phyloP scores from a whole-genome alignment of 2,329 filamentous ascomycete genomes.

The Myriosclerotinia duriaeana region DNA sequence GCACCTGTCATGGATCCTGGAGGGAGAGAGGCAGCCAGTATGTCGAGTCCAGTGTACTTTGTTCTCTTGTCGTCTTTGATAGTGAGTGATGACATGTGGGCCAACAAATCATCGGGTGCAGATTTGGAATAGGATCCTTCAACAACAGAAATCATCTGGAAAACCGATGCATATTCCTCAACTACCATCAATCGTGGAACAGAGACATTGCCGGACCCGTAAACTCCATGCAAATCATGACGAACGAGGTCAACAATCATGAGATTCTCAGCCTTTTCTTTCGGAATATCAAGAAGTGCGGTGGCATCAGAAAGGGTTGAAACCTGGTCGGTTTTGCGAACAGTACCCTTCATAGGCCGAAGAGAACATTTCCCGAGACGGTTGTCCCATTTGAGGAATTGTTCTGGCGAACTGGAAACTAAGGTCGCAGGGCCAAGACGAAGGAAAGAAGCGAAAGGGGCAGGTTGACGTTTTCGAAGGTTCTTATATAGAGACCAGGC shows the following conservation, averaged over 20 bases:
- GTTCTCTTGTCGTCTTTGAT: conserved; percentile 27
- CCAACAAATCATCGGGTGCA: conserved; percentile 14
- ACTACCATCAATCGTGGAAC: conserved; percentile 81
- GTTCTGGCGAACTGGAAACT: conserved; percentile 82
- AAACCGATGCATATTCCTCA: conserved; percentile 88
- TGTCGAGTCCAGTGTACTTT: conserved; percentile 64
- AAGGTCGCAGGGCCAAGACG: conserved; percentile 69
- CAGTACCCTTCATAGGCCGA: conserved; percentile 94
- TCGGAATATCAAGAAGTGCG: conserved; percentile 71
- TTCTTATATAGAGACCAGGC: conserved; percentile 40
- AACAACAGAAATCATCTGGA: conserved; percentile 86
- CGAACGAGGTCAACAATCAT: conserved; percentile 98
- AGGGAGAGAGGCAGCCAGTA: conserved; percentile 74
- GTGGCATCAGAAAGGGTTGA: conserved; percentile 72
- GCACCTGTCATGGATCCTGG: conserved; percentile 97
- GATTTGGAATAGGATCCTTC: conserved; percentile 60
- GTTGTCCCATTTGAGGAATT: conserved; percentile 69
- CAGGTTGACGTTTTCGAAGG: conserved; percentile 38
- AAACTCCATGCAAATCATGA: conserved; percentile 86
- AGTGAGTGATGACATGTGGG: conserved; percentile 14
- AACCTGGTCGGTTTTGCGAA: conserved; percentile 68
- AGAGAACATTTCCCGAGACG: conserved; percentile 67
- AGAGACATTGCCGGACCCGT: conserved; percentile 68
- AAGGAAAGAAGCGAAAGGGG: conserved; percentile 70
- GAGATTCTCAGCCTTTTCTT: conserved; percentile 92